Percentiles rank a stretch among this genome's conserved stretches.
Conservation (phyloP, 805 yeast genomes). For the Myxozyma nipponensis region DNA sequence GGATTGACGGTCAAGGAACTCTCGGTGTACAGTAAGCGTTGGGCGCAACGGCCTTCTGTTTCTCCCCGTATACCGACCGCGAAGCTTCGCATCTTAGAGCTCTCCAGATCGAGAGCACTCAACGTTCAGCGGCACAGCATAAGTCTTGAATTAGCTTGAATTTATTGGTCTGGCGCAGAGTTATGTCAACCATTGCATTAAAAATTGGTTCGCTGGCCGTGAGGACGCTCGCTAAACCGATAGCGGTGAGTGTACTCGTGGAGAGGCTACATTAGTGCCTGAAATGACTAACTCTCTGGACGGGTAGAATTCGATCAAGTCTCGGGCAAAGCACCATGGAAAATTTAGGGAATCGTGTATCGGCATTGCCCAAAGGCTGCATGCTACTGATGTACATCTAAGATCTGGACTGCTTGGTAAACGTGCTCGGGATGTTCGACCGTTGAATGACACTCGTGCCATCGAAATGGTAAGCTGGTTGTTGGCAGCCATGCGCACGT, state of each 20-base stretch:
- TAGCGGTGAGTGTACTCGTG: constrained; percentile 46
- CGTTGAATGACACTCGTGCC: constrained; percentile 77
- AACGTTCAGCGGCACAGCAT: too few species aligned
- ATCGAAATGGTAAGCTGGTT: constrained; percentile 47
- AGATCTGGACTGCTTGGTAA: constrained; percentile 60
- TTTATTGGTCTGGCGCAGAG: too few species aligned
- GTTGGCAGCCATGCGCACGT: background rate
- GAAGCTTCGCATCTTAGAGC: too few species aligned
- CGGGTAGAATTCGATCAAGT: constrained; percentile 52
- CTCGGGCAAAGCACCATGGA: constrained; percentile 71
- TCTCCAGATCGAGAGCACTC: too few species aligned
- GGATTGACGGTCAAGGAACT: too few species aligned
- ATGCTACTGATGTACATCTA: constrained; percentile 58
- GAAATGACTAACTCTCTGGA: background rate
- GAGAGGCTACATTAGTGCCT: background rate
- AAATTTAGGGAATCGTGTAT: constrained; percentile 61
- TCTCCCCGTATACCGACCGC: too few species aligned
- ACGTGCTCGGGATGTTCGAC: constrained; percentile 54
- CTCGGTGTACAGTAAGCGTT: too few species aligned
- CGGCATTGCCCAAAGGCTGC: constrained; percentile 65
- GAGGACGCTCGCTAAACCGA: constrained; percentile 74
- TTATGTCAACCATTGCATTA: constrained; percentile 78
- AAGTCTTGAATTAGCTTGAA: too few species aligned
- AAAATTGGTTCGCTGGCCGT: constrained; percentile 68
- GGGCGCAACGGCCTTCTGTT: too few species aligned